Conservation (phyloP, 768 basidiomycete species). For the Boletus reticuloceps region DNA sequence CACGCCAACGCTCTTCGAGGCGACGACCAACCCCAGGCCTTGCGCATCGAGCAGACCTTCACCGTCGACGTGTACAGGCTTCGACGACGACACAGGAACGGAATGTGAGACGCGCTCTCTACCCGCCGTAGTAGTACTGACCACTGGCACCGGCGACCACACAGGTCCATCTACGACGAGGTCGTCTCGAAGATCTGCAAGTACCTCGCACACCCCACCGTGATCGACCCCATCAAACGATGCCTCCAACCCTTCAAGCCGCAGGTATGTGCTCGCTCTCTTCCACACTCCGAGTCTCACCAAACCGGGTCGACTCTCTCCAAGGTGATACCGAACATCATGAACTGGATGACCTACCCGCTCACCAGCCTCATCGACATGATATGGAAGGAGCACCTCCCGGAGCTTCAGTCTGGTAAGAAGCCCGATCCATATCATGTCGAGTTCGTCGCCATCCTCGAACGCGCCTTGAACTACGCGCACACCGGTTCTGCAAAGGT, state of each 20-base stretch:
- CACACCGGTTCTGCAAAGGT: background rate
- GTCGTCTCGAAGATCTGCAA: background rate
- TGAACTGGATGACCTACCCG: background rate
- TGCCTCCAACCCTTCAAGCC: background rate
- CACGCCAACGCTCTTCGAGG: background rate
- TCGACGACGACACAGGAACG: background rate
- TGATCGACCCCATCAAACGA: background rate
- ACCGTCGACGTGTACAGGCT: background rate
- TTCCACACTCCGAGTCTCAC: too few relatives aligned
- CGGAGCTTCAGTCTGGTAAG: background rate
- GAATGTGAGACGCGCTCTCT: background rate
- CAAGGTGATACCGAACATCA: background rate
- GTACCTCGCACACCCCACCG: background rate
- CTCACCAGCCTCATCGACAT: background rate
- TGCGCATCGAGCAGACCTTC: background rate
- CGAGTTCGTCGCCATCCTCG: background rate
- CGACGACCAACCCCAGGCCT: background rate
- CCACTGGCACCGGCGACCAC: too few relatives aligned
- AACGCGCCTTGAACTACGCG: background rate
- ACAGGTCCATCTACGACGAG: background rate
- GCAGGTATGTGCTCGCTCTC: too few relatives aligned
- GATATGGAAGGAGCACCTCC: background rate
- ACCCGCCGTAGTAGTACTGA: too few relatives aligned
- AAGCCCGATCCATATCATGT: background rate
- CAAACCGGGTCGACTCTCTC: too few relatives aligned